phyloP scores from a whole-genome alignment of 257 asterid species.

The Rhazya stricta region DNA sequence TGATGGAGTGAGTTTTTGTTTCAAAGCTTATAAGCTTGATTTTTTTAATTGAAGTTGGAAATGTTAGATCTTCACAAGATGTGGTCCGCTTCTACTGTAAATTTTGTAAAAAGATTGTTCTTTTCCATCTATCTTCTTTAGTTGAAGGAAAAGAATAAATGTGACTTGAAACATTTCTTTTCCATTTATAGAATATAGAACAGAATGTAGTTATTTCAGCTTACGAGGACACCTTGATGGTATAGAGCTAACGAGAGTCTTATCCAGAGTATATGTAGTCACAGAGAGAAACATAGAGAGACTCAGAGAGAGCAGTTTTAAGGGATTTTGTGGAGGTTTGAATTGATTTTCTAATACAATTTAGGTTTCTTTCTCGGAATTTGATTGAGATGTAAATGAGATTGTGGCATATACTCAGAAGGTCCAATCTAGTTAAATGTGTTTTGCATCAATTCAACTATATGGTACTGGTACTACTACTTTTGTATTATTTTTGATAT shows the following conservation, averaged over 20 bases:
- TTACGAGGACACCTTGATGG: constrained; percentile 37
- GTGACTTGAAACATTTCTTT: no score
- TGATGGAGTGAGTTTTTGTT: no score
- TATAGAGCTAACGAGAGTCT: constrained; percentile 48
- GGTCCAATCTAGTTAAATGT: constrained; percentile 46
- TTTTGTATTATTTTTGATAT: constrained; percentile 31
- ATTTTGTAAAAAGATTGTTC: no score
- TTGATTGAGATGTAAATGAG: constrained; percentile 62
- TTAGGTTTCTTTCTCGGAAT: constrained; percentile 45
- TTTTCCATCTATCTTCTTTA: no score
- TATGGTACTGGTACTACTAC: constrained; percentile 35
- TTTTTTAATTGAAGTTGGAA: no score
- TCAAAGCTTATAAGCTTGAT: no score
- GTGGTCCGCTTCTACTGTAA: no score
- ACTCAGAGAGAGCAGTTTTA: constrained; percentile 22
- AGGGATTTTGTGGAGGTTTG: constrained; percentile 38
- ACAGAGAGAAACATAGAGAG: constrained; percentile 3
- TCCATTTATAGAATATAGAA: no score
- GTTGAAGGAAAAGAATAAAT: no score
- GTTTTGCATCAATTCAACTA: constrained; percentile 45
- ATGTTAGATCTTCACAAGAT: no score
- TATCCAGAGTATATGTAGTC: constrained; percentile 32
- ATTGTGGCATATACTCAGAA: constrained; percentile 50
- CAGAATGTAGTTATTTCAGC: no score
- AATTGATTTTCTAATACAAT: constrained; percentile 38